Evolutionary conservation across 306 rosid genomes (phyloP).

Genomic region (Macrotyloma uniflorum): DNA sequence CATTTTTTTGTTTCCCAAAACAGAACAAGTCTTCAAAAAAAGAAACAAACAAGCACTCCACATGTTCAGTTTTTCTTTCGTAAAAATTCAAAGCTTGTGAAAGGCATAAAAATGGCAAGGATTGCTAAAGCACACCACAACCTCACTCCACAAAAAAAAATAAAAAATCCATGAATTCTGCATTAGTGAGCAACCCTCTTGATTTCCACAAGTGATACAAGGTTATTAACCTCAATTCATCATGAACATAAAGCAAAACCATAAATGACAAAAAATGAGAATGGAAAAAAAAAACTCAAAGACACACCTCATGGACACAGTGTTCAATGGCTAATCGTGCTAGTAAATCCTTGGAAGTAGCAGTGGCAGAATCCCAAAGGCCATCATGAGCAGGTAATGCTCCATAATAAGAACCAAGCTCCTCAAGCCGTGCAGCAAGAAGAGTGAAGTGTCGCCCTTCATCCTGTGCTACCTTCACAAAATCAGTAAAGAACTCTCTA

Average conservation of each 20-base stretch:
- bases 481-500: constrained; percentile 79
- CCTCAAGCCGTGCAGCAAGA: constrained; percentile 70
- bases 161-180: neutral
- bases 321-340: constrained; percentile 86
- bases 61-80: neutral
- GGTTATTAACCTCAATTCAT: constrained; percentile 1
- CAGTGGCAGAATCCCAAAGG: constrained; percentile 86
- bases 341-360: constrained; percentile 74
- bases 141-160: neutral
- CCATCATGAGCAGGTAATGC: constrained; percentile 86
- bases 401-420: constrained; percentile 80
- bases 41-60: neutral
- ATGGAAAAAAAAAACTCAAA: neutral
- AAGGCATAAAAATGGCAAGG: neutral
- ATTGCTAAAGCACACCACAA: neutral
- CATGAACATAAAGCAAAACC: constrained; percentile 25
- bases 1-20: neutral
- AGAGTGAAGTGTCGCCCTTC: constrained; percentile 88
- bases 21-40: too few relatives aligned
- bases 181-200: constrained; percentile 9
- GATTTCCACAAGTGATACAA: neutral
- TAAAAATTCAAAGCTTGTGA: neutral
- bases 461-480: constrained; percentile 86
- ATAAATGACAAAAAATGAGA: constrained; percentile 17
- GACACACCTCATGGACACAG: constrained; percentile 84